phyloP scores from a whole-genome alignment of 139 green algal genomes.

The Dunaliella primolecta region DNA sequence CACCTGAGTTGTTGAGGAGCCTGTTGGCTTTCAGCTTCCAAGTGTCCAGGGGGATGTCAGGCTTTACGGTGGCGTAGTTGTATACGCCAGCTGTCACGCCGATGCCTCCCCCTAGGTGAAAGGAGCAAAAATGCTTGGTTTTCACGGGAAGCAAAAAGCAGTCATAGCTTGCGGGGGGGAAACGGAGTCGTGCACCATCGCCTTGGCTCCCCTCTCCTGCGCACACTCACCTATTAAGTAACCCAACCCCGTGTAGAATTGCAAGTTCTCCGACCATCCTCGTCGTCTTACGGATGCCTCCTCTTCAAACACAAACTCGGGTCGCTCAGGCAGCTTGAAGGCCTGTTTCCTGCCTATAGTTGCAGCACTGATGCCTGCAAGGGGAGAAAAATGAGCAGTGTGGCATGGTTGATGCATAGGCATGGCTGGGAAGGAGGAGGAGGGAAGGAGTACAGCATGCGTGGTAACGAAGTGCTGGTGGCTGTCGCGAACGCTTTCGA shows the following conservation, averaged over 20 bases:
- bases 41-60: slow-evolving; percentile 33
- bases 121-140: not conserved
- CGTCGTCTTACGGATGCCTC: slow-evolving; percentile 68
- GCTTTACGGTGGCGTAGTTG: slow-evolving; percentile 25
- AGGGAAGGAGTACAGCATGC: no score
- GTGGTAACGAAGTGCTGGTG: no score
- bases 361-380: slow-evolving; percentile 11
- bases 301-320: slow-evolving; percentile 88
- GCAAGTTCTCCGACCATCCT: slow-evolving; percentile 84
- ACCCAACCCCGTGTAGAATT: slow-evolving; percentile 85
- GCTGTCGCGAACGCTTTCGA: no score
- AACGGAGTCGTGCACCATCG: no score
- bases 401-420: no score
- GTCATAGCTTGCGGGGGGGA: no score
- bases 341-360: slow-evolving; percentile 25
- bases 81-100: slow-evolving; percentile 39
- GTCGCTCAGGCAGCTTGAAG: slow-evolving; percentile 66
- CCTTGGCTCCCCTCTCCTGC: no score
- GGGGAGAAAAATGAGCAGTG: not conserved
- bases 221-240: slow-evolving; percentile 78
- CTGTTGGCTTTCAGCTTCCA: slow-evolving; percentile 62
- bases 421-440: no score
- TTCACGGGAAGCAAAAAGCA: no score
- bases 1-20: slow-evolving; percentile 73
- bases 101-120: slow-evolving; percentile 30